Percentiles rank a stretch among this genome's conserved stretches.
phyloP scores from a whole-genome alignment of 78 protist species.

The Protostelium mycophagum region DNA sequence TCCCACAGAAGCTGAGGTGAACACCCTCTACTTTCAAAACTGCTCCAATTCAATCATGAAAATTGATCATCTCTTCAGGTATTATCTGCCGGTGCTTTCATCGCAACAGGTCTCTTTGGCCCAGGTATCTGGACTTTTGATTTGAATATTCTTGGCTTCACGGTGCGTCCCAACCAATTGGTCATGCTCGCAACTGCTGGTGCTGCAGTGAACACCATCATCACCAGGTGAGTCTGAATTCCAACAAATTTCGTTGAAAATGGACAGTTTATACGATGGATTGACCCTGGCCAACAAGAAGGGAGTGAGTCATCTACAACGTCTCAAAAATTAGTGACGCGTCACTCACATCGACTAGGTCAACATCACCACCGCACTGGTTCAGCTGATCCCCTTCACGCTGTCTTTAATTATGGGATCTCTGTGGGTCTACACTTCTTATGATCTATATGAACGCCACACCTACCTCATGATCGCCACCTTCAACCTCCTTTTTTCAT shows the following conservation, averaged over 20 bases:
- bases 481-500: not conserved
- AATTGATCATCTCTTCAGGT: not conserved
- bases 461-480: not conserved
- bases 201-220: not conserved
- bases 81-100: not conserved
- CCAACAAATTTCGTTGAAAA: not conserved
- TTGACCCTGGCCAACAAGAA: not conserved
- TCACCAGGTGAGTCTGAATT: not conserved
- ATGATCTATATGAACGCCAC: not conserved
- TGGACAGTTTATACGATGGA: not conserved
- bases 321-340: too few species aligned
- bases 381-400: not conserved
- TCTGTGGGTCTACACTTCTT: not conserved
- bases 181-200: not conserved
- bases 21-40: not conserved
- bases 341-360: too few species aligned
- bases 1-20: conserved; percentile 50
- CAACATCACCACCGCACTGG: not conserved
- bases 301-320: not conserved
- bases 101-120: not conserved
- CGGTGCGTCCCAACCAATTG: not conserved
- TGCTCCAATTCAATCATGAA: not conserved
- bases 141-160: not conserved
- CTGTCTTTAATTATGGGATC: not conserved
- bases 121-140: not conserved